These are phyloP conservation scores for Exophiala dermatitidis DNA, from an alignment of 2,329 filamentous ascomycete species.

Conservation along the genomic window DNA sequence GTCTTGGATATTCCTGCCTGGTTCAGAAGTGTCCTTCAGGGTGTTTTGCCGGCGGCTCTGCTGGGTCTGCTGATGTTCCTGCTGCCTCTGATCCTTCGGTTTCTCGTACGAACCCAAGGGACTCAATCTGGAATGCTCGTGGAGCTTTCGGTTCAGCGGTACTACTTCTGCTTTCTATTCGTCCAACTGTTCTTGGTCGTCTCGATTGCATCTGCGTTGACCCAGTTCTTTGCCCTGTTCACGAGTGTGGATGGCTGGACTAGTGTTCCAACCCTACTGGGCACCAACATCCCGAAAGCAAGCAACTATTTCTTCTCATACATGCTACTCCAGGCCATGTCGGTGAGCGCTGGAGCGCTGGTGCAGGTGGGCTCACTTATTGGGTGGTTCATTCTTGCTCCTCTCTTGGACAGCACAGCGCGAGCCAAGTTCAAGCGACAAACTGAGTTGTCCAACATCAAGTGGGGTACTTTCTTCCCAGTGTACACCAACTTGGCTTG, in stretches of 20 bases:
- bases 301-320: constrained; percentile 99
- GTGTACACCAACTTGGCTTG: constrained; percentile 95
- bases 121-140: constrained; percentile 73
- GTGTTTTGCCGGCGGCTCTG: constrained; percentile 74
- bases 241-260: constrained; percentile 59
- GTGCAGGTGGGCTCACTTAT: constrained; percentile 74
- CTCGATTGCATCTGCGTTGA: constrained; percentile 70
- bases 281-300: constrained; percentile 71
- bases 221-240: constrained; percentile 57
- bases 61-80: constrained; percentile 72
- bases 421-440: constrained; percentile 79
- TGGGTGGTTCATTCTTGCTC: constrained; percentile 73
- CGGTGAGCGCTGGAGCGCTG: constrained; percentile 80
- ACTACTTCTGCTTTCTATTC: constrained; percentile 91
- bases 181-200: constrained; percentile 92
- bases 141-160: constrained; percentile 78
- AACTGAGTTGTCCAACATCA: constrained; percentile 66
- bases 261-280: constrained; percentile 64
- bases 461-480: constrained; percentile 91
- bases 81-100: constrained; percentile 68
- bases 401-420: constrained; percentile 73
- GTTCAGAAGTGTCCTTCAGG: constrained; percentile 64
- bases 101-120: constrained; percentile 67
- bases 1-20: constrained; percentile 54
- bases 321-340: constrained; percentile 89